Conservation (phyloP, 495 filamentous ascomycete genomes). For the Neurospora cerealis region DNA sequence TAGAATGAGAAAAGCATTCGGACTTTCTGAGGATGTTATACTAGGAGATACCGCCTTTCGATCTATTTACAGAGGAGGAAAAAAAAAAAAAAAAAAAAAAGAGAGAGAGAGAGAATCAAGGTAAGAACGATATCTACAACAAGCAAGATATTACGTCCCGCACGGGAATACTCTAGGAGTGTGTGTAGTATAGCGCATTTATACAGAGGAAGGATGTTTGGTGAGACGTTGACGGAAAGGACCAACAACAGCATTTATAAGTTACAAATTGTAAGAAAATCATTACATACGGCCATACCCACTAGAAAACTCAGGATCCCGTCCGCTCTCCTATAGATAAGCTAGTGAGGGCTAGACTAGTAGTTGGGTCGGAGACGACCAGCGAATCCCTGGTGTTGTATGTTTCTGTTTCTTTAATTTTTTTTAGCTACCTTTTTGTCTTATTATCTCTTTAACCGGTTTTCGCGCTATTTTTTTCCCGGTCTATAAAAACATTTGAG, state of each 20-base stretch:
- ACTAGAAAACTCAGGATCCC: slow-evolving; percentile 28
- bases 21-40: background rate
- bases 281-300: background rate
- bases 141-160: background rate
- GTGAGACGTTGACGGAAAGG: background rate
- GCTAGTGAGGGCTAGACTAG: slow-evolving; percentile 25
- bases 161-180: background rate
- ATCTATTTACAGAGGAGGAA: background rate
- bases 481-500: too few relatives aligned
- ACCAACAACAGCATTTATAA: background rate
- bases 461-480: too few relatives aligned
- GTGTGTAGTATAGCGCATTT: background rate
- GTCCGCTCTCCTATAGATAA: slow-evolving; percentile 42
- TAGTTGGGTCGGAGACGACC: slow-evolving; percentile 35
- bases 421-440: too few relatives aligned
- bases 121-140: background rate
- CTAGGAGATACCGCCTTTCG: background rate
- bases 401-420: slow-evolving; percentile 17
- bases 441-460: too few relatives aligned
- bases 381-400: slow-evolving; percentile 37
- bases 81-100: background rate
- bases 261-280: background rate
- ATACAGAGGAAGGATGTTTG: background rate
- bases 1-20: background rate
- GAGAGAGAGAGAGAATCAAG: too few relatives aligned